Evolutionary conservation across 768 basidiomycete species (phyloP), one percentile per base, ranked within the genome.

Genomic region (Collybiopsis confluens): DNA sequence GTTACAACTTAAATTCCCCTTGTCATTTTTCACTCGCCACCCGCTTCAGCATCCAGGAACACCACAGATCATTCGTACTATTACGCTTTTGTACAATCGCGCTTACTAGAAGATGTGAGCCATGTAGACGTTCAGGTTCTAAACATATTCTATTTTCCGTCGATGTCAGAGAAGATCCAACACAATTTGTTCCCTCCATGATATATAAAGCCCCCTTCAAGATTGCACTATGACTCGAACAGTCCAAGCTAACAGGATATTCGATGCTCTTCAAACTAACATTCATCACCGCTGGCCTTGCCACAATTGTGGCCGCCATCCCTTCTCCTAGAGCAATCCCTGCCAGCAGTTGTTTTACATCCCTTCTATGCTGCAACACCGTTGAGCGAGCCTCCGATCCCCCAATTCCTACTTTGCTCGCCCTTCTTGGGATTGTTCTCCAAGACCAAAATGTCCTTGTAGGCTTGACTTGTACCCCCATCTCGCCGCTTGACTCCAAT

Each of bases 341-440:
- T 13, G 46, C 35, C 37, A 56, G 53, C 37, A 58, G 58, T 52
- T 65, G 63, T 59, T 58, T 57, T 59, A 65, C 65, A 40, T 40
- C 55, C 20, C 28, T 69, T 13, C 67, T 67, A 45, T 68, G 68
- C 62, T 71, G 68, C 60, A 56, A 69, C 54, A 62, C 59, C 36
- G 60, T 67, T 38, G 52, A 64, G 49, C 20, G 20, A 2, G 64
- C 56, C 23, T 38, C 55, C n/a, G 24, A 21, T 21, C 33, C 54
- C 23, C 40, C 51, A n/a, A 54, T 51, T 10, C 36, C 55, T n/a
- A 33, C n/a, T 8, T 11, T 62, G 10, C 45, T 64, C n/a, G 54
- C 28, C 15, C 48, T 52, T n/a, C 7, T 55, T 52, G 63, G 62
- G 54, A 58, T 63, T 49, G 88, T 87, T 64, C 70, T 90, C 4